These are phyloP conservation scores for Hawksworthiomyces lignivorus DNA, from an alignment of 2,329 filamentous ascomycete genomes.

Conservation along the genomic window DNA sequence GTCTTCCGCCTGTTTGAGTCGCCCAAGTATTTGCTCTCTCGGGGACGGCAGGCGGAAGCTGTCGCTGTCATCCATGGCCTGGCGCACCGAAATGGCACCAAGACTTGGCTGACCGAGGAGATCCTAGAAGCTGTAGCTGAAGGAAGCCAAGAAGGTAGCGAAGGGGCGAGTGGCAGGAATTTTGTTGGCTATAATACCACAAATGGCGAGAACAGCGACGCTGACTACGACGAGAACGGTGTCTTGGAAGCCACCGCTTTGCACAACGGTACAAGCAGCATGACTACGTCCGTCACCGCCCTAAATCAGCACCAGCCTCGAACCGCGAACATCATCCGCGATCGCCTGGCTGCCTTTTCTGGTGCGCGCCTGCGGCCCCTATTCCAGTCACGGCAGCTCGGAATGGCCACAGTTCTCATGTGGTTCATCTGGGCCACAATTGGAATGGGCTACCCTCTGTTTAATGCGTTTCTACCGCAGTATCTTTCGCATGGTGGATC, in stretches of 20 bases:
- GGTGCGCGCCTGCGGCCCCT: slow-evolving; percentile 59
- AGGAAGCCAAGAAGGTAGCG: slow-evolving; percentile 30
- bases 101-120: slow-evolving; percentile 70
- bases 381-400: slow-evolving; percentile 47
- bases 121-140: slow-evolving; percentile 51
- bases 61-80: slow-evolving; percentile 74
- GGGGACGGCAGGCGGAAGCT: slow-evolving; percentile 69
- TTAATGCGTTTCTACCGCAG: slow-evolving; percentile 85
- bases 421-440: slow-evolving; percentile 81
- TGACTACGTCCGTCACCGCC: no score
- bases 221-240: not conserved
- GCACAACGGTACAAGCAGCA: slow-evolving; percentile 6
- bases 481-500: slow-evolving; percentile 58
- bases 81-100: slow-evolving; percentile 60
- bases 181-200: slow-evolving; percentile 10
- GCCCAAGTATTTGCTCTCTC: slow-evolving; percentile 71
- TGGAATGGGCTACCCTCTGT: slow-evolving; percentile 80
- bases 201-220: not conserved
- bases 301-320: no score
- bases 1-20: slow-evolving; percentile 78
- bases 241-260: not conserved
- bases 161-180: slow-evolving; percentile 13
- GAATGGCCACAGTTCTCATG: slow-evolving; percentile 45
- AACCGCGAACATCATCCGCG: slow-evolving; percentile 39
- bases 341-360: slow-evolving; percentile 60